Evolutionary conservation across 768 basidiomycete species (phyloP).

Genomic region (Boletus barrowsii): DNA sequence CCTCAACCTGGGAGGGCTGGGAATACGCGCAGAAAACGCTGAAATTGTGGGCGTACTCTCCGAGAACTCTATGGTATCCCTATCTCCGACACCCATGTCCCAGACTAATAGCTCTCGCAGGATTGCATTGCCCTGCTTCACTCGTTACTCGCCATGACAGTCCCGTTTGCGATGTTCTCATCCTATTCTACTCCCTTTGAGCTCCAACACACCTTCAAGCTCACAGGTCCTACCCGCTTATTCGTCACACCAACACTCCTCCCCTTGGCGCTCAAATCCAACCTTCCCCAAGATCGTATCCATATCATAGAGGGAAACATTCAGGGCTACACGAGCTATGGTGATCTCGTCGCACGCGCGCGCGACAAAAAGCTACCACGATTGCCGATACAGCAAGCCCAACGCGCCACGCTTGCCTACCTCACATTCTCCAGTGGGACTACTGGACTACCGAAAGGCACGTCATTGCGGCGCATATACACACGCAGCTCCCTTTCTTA

Average conservation of each 20-base stretch:
- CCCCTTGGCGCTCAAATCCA: conserved; percentile 38
- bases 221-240: conserved; percentile 47
- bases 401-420: conserved; percentile 59
- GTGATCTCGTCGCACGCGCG: conserved; percentile 42
- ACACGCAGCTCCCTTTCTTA: neutral
- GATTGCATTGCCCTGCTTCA: conserved; percentile 54
- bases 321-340: conserved; percentile 42
- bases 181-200: conserved; percentile 56
- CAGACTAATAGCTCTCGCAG: conserved; percentile 29
- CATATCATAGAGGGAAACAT: conserved; percentile 46
- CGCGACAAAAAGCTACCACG: conserved; percentile 37
- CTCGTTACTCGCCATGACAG: conserved; percentile 45
- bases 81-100: neutral
- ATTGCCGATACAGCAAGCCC: conserved; percentile 43
- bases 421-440: conserved; percentile 78
- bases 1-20: conserved; percentile 52
- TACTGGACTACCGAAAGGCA: conserved; percentile 73
- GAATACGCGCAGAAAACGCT: conserved; percentile 41
- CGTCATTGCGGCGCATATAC: neutral
- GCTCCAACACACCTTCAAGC: conserved; percentile 46
- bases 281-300: conserved; percentile 40
- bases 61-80: conserved; percentile 59
- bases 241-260: conserved; percentile 53
- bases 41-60: conserved; percentile 70
- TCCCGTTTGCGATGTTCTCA: conserved; percentile 54